phyloP scores from a whole-genome alignment of 106 monocot species.

The Vanilla planifolia region DNA sequence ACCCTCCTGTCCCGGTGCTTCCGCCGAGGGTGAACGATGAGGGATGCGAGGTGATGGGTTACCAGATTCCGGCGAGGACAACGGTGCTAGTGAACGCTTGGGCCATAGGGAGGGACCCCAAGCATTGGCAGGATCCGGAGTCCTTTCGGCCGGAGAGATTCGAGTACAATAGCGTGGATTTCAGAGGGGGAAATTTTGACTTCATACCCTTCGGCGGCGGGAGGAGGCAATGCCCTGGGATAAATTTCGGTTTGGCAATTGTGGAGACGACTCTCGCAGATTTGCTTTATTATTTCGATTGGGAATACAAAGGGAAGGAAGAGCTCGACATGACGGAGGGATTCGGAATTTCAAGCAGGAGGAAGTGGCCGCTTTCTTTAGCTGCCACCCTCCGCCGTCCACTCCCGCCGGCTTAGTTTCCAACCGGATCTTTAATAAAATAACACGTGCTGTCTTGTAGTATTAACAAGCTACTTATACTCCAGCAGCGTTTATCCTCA shows the following conservation, averaged over 20 bases:
- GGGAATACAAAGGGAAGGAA: slow-evolving; percentile 10
- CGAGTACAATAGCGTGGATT: neutral
- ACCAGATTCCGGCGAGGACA: slow-evolving; percentile 16
- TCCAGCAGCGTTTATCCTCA: too few species aligned
- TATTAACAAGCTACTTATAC: too few species aligned
- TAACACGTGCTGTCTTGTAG: too few species aligned
- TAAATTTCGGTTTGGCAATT: slow-evolving; percentile 4
- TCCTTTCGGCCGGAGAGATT: slow-evolving; percentile 26
- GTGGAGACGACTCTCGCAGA: slow-evolving; percentile 12
- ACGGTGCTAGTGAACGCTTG: slow-evolving; percentile 26
- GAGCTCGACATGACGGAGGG: slow-evolving; percentile 25
- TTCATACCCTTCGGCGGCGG: slow-evolving; percentile 28
- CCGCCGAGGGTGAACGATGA: slow-evolving; percentile 11
- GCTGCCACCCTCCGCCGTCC: slow-evolving; percentile 3
- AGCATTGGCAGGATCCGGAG: slow-evolving; percentile 17
- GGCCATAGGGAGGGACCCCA: slow-evolving; percentile 30
- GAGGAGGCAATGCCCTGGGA: slow-evolving; percentile 29
- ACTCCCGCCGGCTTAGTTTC: too few species aligned
- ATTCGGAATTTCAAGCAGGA: slow-evolving; percentile 2
- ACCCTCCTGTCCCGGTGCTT: slow-evolving; percentile 30
- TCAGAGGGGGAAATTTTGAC: slow-evolving; percentile 12
- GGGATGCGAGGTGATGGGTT: slow-evolving; percentile 25
- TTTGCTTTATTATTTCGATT: slow-evolving; percentile 25
- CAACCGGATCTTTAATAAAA: too few species aligned
- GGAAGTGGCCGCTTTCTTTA: slow-evolving; percentile 8